phyloP scores from a whole-genome alignment of 306 rosid genomes.

The Quercus cerris region DNA sequence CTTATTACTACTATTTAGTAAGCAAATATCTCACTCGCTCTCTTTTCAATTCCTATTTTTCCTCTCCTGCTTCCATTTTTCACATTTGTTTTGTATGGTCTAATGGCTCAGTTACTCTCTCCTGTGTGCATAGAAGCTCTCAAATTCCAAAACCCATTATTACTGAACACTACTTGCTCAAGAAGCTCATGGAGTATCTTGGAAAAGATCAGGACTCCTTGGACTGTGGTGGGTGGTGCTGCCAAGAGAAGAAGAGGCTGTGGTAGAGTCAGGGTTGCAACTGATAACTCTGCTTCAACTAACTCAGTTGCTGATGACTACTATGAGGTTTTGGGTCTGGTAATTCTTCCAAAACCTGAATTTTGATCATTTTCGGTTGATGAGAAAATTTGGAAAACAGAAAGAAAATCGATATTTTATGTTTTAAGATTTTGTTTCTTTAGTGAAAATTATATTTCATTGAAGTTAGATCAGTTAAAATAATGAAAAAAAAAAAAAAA shows the following conservation, averaged over 20 bases:
- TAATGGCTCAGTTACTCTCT: slow-evolving; percentile 69
- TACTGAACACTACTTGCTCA: slow-evolving; percentile 25
- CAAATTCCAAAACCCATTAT: slow-evolving; percentile 46
- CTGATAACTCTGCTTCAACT: slow-evolving; percentile 40
- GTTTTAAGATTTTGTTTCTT: background rate
- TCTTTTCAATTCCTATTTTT: background rate
- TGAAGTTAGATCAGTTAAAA: background rate
- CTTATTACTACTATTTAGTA: slow-evolving; percentile 7
- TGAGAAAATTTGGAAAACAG: background rate
- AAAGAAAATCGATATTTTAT: background rate
- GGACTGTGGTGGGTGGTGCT: slow-evolving; percentile 29
- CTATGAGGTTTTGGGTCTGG: slow-evolving; percentile 89
- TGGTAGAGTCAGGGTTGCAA: slow-evolving; percentile 58
- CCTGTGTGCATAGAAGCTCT: slow-evolving; percentile 66
- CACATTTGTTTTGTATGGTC: background rate
- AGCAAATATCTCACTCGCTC: background rate
- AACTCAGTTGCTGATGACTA: slow-evolving; percentile 73
- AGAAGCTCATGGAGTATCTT: slow-evolving; percentile 44
- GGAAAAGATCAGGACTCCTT: slow-evolving; percentile 27
- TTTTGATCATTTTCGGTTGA: background rate
- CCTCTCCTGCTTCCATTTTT: too few relatives aligned
- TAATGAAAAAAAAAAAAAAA: too few relatives aligned
- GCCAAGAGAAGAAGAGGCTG: slow-evolving; percentile 40
- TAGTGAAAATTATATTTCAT: background rate
- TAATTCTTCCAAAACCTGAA: slow-evolving; percentile 26